Evolutionary conservation across 1,284 basidiomycete genomes (phyloP).

Genomic region (Sporisorium iseilematis-ciliati): DNA sequence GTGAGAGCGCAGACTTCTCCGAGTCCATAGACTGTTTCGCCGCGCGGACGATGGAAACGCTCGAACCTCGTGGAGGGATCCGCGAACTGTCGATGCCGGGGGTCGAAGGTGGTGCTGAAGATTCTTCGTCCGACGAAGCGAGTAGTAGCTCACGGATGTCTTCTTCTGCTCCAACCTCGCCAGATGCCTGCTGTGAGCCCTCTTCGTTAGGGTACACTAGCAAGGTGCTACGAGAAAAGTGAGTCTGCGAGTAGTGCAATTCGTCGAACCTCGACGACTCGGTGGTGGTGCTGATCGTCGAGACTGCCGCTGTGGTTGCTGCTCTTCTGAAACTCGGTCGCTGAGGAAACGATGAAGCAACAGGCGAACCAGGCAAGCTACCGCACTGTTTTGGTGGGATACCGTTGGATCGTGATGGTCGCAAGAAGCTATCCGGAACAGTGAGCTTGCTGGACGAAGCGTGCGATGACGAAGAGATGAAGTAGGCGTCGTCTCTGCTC

Average conservation of each 20-base stretch:
- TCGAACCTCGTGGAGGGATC: conserved; percentile 34
- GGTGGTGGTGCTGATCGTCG: conserved; percentile 12
- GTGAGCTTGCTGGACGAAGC: conserved; percentile 24
- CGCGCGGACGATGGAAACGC: background rate
- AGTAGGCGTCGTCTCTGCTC: conserved; percentile 23
- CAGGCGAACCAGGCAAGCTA: conserved; percentile 29
- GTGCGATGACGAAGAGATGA: conserved; percentile 11
- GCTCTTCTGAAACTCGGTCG: conserved; percentile 27
- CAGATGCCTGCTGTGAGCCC: background rate
- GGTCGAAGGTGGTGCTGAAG: conserved; percentile 28
- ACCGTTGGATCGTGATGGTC: conserved; percentile 21
- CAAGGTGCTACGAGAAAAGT: conserved; percentile 40
- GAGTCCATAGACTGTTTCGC: conserved; percentile 44
- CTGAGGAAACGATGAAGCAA: conserved; percentile 19
- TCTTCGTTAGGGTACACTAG: conserved; percentile 35
- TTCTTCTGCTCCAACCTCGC: conserved; percentile 16
- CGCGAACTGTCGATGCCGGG: conserved; percentile 26
- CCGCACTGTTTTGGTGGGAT: conserved; percentile 5
- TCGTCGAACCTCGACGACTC: conserved; percentile 32
- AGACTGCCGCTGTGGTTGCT: conserved; percentile 21
- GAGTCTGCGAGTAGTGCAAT: conserved; percentile 45
- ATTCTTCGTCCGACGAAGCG: conserved; percentile 43
- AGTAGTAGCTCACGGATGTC: conserved; percentile 39
- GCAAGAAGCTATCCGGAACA: conserved; percentile 18
- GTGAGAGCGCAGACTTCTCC: conserved; percentile 23